These are phyloP conservation scores for Didymella pomorum DNA, from an alignment of 2,329 filamentous ascomycete species.

Conservation along the genomic window DNA sequence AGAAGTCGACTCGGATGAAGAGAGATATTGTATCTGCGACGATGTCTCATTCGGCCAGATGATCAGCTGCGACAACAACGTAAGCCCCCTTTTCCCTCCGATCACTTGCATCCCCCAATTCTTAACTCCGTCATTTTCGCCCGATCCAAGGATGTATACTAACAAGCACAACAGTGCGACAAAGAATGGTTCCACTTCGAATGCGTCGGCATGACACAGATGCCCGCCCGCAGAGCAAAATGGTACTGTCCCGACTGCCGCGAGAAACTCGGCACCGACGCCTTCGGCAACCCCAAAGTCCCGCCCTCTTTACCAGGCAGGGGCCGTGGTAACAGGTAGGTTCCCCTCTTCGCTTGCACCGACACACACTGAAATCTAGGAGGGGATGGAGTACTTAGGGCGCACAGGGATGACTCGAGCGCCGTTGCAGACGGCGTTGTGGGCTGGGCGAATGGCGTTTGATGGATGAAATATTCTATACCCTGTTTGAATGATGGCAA, in stretches of 20 bases:
- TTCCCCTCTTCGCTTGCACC: not conserved
- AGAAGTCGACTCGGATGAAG: constrained; percentile 76
- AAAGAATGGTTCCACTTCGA: constrained; percentile 86
- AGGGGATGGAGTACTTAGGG: constrained; percentile 48
- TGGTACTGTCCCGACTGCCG: constrained; percentile 85
- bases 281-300: constrained; percentile 45
- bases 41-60: constrained; percentile 82
- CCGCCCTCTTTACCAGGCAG: constrained; percentile 46
- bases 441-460: constrained; percentile 10
- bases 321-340: constrained; percentile 45
- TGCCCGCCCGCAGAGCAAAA: constrained; percentile 76
- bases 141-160: not conserved
- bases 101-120: not conserved
- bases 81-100: constrained; percentile 45
- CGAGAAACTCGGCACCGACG: constrained; percentile 36
- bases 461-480: constrained; percentile 10
- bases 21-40: constrained; percentile 79
- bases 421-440: not conserved
- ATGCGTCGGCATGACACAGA: constrained; percentile 71
- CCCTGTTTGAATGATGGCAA: constrained; percentile 2
- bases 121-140: not conserved
- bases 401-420: not conserved
- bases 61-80: constrained; percentile 82
- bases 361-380: constrained; percentile 38
- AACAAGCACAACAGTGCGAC: constrained; percentile 64